Percentiles rank a stretch among this genome's conserved stretches.
These are phyloP conservation scores for Ceratocystiopsis brevicomis DNA, from an alignment of 2,329 filamentous ascomycete genomes.

Conservation along the genomic window DNA sequence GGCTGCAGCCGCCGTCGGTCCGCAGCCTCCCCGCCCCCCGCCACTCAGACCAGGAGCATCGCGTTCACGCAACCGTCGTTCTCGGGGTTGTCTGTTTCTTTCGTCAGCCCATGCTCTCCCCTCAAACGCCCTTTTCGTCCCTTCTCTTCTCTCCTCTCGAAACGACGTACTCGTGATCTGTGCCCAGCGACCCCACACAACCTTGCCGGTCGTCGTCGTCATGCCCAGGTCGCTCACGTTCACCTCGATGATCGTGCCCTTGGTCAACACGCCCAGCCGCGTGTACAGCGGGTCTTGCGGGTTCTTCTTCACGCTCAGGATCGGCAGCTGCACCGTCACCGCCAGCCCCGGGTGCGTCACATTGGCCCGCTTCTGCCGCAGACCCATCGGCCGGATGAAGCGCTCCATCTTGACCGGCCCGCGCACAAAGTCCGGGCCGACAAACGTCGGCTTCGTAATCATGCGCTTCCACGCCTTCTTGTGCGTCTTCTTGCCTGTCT, in stretches of 20 bases:
- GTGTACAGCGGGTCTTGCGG: slow-evolving; percentile 79
- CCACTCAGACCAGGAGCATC: neutral
- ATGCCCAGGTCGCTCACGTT: slow-evolving; percentile 85
- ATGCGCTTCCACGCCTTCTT: slow-evolving; percentile 49
- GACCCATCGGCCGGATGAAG: slow-evolving; percentile 23
- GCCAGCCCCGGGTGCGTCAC: slow-evolving; percentile 25
- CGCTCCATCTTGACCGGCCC: slow-evolving; percentile 63
- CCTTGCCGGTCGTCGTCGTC: slow-evolving; percentile 79
- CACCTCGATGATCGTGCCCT: slow-evolving; percentile 67
- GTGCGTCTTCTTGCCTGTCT: slow-evolving; percentile 54
- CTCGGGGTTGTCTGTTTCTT: slow-evolving; percentile 9
- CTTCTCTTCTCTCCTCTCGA: too few species aligned
- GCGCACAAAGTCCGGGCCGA: slow-evolving; percentile 76
- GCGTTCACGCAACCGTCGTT: slow-evolving; percentile 11
- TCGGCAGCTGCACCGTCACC: slow-evolving; percentile 64
- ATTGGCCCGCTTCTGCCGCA: slow-evolving; percentile 63
- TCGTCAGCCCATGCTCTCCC: neutral
- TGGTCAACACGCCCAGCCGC: slow-evolving; percentile 61
- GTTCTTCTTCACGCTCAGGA: slow-evolving; percentile 55
- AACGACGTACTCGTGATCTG: slow-evolving; percentile 39
- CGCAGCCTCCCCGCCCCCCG: too few species aligned
- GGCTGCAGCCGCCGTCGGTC: too few species aligned
- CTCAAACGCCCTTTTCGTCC: too few species aligned
- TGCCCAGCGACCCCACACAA: slow-evolving; percentile 77
- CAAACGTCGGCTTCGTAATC: slow-evolving; percentile 71